These are phyloP conservation scores for Neocatenulostroma microsporum DNA, from an alignment of 2,329 filamentous ascomycete species.

Conservation along the genomic window DNA sequence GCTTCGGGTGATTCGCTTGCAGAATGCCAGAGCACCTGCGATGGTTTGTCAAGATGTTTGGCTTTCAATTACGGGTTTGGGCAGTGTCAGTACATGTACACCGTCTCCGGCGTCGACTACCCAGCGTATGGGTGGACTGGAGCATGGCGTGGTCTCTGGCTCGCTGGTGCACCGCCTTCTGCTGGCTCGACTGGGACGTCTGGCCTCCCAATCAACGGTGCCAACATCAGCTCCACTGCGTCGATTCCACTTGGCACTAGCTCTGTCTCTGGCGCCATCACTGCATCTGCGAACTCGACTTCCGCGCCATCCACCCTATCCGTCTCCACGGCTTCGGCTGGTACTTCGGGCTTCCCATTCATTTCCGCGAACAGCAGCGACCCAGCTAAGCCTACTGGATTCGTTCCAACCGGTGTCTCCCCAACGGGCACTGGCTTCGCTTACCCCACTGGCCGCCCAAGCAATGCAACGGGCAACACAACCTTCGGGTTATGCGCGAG, in stretches of 20 bases:
- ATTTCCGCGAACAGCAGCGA: slow-evolving; percentile 1
- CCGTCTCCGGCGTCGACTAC: slow-evolving; percentile 6
- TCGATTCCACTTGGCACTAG: too few relatives aligned
- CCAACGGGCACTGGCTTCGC: background rate
- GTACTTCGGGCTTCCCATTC: background rate
- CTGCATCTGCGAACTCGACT: background rate
- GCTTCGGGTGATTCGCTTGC: background rate
- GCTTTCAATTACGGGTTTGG: slow-evolving; percentile 5
- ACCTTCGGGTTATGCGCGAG: too few relatives aligned
- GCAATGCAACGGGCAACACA: background rate
- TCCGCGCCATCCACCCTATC: background rate
- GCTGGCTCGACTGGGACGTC: background rate
- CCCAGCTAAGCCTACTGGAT: background rate
- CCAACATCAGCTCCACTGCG: background rate
- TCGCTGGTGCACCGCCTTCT: background rate
- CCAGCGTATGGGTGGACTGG: slow-evolving; percentile 3
- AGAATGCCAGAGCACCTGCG: slow-evolving; percentile 1
- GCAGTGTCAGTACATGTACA: slow-evolving; percentile 4
- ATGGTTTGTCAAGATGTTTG: slow-evolving; percentile 1
- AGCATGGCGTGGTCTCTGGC: slow-evolving; percentile 2
- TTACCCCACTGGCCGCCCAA: background rate
- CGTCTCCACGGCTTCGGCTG: background rate
- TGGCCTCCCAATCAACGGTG: background rate
- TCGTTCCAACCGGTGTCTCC: slow-evolving; percentile 1
- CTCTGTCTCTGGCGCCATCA: background rate